phyloP scores from a whole-genome alignment of 2,329 filamentous ascomycete species.

The Curvularia spicifera region DNA sequence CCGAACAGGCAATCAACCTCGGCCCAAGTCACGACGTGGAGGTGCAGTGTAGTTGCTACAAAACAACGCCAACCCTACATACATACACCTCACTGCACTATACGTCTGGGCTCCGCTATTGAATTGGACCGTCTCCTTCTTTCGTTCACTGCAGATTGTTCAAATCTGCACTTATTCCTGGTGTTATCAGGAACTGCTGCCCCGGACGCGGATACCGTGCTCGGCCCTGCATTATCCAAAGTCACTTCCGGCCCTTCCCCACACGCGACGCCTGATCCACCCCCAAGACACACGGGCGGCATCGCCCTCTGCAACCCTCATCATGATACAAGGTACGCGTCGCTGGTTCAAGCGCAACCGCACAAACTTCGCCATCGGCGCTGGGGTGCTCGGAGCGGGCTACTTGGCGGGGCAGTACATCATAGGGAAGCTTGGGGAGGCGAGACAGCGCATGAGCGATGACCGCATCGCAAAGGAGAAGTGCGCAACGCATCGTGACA shows the following conservation, averaged over 20 bases:
- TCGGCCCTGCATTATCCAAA: not conserved
- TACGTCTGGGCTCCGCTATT: not conserved
- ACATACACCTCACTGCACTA: slow-evolving; percentile 8
- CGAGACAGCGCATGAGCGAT: slow-evolving; percentile 93
- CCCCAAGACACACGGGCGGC: slow-evolving; percentile 6
- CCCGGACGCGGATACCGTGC: not conserved
- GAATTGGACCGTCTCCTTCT: not conserved
- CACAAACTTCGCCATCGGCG: slow-evolving; percentile 85
- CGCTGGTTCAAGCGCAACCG: slow-evolving; percentile 93
- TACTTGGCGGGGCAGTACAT: slow-evolving; percentile 95
- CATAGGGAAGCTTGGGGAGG: slow-evolving; percentile 86
- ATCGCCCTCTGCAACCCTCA: slow-evolving; percentile 12
- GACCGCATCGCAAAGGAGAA: slow-evolving; percentile 97
- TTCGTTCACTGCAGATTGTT: not conserved
- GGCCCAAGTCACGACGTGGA: slow-evolving; percentile 20
- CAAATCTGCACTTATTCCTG: not conserved
- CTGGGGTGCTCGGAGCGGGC: slow-evolving; percentile 84
- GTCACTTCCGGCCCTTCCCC: slow-evolving; percentile 6
- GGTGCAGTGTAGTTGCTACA: slow-evolving; percentile 1
- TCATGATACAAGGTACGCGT: slow-evolving; percentile 75
- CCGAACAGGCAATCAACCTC: slow-evolving; percentile 26
- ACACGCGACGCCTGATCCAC: slow-evolving; percentile 26
- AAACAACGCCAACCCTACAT: slow-evolving; percentile 18
- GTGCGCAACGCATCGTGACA: slow-evolving; percentile 58
- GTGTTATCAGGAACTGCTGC: not conserved